Evolutionary conservation across 2,329 filamentous ascomycete genomes (phyloP), one percentile per base, ranked within the genome.

Genomic region (Colletotrichum australisinense): DNA sequence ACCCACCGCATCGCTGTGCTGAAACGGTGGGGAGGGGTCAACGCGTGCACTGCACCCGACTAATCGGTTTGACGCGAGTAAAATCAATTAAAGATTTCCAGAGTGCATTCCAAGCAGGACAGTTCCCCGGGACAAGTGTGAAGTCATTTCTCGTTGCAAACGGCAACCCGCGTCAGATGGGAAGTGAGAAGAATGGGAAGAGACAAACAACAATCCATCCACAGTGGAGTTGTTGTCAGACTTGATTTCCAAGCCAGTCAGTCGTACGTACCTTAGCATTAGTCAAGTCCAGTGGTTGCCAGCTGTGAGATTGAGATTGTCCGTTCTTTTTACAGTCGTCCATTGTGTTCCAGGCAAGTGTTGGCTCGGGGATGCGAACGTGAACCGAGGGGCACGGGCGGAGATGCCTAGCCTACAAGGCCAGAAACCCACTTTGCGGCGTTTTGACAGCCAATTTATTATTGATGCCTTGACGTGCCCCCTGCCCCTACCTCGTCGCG

Each of bases 391-490:
- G 71, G 71, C 71, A 63, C 64, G 57, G 63, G 49, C 64, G 57
- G 69, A 68, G 38, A 72, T 72, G 69, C 69, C 69, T 72, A 28
- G 35, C 12, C 30, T 24, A 4, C 38, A 4, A 72, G 69, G 69
- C 69, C 16, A 2, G 3, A 49, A 28, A 6, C 8, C 42, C 24
- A 5, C 16, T 58, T 67, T 35, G 32, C 32, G 32, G 32, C 32
- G 11, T 35, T 35, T 35, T 42, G 57, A 52, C 35, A 72, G 57
- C 64, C 57, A 72, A 72, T 63, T 57, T 63, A 52, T 53, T 58
- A n/a, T 68, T 63, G 75, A 76, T 78, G 77, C 75, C 77, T 74
- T 53, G 58, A 57, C 52, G 56, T 62, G 38, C 14, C 32, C 63
- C 52, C 19, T 28, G 52, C 24, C 32, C 63, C 35, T 69, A 42